These are phyloP conservation scores for Orychophragmus violaceus DNA, from an alignment of 345 rosid species.

Conservation along the genomic window DNA sequence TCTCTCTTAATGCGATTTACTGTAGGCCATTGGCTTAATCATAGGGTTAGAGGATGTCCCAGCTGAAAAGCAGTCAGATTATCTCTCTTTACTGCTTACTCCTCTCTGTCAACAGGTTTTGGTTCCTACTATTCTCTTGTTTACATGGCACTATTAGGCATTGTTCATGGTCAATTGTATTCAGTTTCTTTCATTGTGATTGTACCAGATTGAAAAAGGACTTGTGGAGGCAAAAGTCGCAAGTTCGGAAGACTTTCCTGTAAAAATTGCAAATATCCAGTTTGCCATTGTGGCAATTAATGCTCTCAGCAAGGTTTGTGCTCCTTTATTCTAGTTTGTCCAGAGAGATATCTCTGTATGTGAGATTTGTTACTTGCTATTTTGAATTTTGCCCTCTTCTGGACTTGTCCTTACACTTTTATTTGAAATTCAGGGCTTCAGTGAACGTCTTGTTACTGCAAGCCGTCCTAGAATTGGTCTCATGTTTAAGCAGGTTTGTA, in stretches of 20 bases:
- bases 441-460: conserved; percentile 75
- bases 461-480: conserved; percentile 83
- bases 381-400: neutral
- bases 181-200: conserved; percentile 22
- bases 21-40: conserved; percentile 84
- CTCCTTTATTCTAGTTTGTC: neutral
- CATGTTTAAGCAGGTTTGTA: conserved; percentile 87
- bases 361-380: neutral
- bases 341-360: neutral
- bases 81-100: conserved; percentile 70
- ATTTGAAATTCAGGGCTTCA: conserved; percentile 66
- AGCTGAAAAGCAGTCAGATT: conserved; percentile 73
- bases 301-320: conserved; percentile 89
- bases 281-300: conserved; percentile 77
- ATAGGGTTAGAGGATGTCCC: conserved; percentile 91
- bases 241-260: conserved; percentile 48
- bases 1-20: neutral
- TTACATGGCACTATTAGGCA: neutral
- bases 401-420: conserved; percentile 9
- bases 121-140: conserved; percentile 2
- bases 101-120: conserved; percentile 89
- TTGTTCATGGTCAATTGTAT: neutral
- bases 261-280: conserved; percentile 54
- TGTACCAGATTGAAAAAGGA: conserved; percentile 56
- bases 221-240: conserved; percentile 46